Conservation (phyloP, 352 stramenopile genomes). For the Plasmopara halstedii region DNA sequence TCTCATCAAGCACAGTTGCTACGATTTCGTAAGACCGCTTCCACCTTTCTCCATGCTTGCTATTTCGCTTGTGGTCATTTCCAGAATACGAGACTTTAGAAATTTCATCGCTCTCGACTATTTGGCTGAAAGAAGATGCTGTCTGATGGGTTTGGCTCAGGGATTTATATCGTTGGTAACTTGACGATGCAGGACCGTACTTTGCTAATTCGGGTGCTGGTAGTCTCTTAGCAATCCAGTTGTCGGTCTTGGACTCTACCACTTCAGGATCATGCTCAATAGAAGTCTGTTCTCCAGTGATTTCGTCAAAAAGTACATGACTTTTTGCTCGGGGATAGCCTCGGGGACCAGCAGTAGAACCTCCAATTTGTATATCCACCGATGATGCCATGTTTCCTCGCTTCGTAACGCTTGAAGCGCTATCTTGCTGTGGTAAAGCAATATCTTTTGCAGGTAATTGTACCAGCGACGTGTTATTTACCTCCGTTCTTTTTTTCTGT, state of each 20-base stretch:
- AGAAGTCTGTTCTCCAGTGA: conserved; percentile 16
- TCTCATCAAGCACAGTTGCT: conserved; percentile 42
- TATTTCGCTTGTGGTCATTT: conserved; percentile 19
- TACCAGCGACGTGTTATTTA: not conserved
- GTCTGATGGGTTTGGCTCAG: not conserved
- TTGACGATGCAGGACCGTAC: conserved; percentile 37
- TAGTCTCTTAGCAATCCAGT: conserved; percentile 1
- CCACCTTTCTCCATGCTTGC: conserved; percentile 51
- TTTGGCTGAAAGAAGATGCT: not conserved
- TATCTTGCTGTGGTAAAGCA: not conserved
- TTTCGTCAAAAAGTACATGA: conserved; percentile 38
- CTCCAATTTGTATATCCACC: not conserved
- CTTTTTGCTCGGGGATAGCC: conserved; percentile 15
- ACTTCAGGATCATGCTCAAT: conserved; percentile 3
- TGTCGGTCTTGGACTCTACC: not conserved
- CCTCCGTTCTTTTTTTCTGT: conserved; percentile 5
- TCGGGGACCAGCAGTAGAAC: conserved; percentile 1
- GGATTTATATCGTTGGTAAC: not conserved
- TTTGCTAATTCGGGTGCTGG: conserved; percentile 33
- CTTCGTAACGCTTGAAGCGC: not conserved
- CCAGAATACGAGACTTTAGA: not conserved
- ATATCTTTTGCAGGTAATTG: not conserved
- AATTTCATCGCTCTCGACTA: not conserved
- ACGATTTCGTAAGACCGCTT: conserved; percentile 77
- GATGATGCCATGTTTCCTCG: conserved; percentile 1